These are phyloP conservation scores for Blastomyces emzantsi DNA, from an alignment of 2,329 filamentous ascomycete species.

Conservation along the genomic window DNA sequence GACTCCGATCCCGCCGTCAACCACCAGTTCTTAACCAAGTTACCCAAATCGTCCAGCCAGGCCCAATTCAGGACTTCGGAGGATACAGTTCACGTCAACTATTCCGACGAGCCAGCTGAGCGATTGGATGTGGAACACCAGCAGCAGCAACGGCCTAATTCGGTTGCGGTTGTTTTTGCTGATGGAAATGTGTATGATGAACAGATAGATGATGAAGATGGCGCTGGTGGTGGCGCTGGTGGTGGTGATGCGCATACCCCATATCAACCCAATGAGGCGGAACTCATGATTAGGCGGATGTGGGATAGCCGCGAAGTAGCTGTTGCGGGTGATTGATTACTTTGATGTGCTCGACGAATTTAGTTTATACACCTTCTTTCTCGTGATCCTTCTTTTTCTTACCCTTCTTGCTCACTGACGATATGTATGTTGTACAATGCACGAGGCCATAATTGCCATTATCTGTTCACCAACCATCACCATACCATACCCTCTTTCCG, in stretches of 20 bases:
- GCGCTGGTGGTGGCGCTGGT: background rate
- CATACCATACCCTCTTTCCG: background rate
- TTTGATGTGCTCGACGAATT: background rate
- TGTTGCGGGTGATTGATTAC: constrained; percentile 21
- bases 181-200: constrained; percentile 11
- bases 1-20: constrained; percentile 19
- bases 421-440: background rate
- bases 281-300: constrained; percentile 36
- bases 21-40: constrained; percentile 16
- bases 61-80: constrained; percentile 28
- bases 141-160: constrained; percentile 28
- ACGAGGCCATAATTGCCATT: background rate
- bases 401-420: background rate
- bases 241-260: constrained; percentile 1
- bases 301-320: constrained; percentile 38
- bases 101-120: constrained; percentile 15
- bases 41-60: constrained; percentile 23
- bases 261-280: constrained; percentile 26
- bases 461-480: background rate
- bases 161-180: constrained; percentile 23
- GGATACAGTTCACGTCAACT: constrained; percentile 22
- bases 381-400: background rate
- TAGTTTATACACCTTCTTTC: background rate
- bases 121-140: constrained; percentile 19
- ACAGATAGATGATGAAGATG: constrained; percentile 6